Percentiles rank a stretch among this genome's conserved stretches.
These are phyloP conservation scores for Blakeslea trispora DNA, from an alignment of 371 early-diverging fungal species.

Conservation along the genomic window DNA sequence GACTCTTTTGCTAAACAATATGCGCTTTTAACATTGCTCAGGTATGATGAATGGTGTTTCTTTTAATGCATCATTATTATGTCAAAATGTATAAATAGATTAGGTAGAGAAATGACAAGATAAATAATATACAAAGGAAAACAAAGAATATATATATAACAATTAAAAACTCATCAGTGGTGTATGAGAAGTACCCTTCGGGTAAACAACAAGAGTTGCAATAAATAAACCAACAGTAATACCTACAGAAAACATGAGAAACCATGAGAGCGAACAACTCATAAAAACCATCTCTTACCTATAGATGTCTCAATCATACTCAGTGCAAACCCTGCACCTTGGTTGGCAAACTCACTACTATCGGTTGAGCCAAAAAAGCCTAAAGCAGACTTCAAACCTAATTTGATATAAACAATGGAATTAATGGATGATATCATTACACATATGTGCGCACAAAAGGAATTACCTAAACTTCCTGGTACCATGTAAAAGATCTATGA, in stretches of 20 bases:
- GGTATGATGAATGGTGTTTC: no score
- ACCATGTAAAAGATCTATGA: conserved; percentile 49
- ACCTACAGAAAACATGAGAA: conserved; percentile 17
- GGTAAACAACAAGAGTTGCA: conserved; percentile 58
- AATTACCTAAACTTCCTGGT: conserved; percentile 56
- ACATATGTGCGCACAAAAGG: not conserved
- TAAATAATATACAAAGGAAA: not conserved
- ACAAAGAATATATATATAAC: no score
- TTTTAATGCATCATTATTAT: no score
- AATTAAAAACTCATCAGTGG: conserved; percentile 62
- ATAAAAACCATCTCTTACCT: no score
- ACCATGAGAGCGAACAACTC: no score
- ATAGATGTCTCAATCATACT: conserved; percentile 52
- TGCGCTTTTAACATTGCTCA: no score
- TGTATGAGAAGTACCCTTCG: conserved; percentile 55
- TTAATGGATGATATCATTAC: not conserved
- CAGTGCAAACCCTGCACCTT: conserved; percentile 52
- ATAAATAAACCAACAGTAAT: conserved; percentile 64
- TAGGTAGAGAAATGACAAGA: no score
- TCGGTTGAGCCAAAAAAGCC: conserved; percentile 39
- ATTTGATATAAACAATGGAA: not conserved
- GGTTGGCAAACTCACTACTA: conserved; percentile 38
- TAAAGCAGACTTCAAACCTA: conserved; percentile 48
- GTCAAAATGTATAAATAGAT: no score
- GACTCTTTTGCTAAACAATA: no score